Evolutionary conservation across 345 rosid species (phyloP), one percentile per base, ranked within the genome.

Genomic region (Chamaenerion angustifolium): DNA sequence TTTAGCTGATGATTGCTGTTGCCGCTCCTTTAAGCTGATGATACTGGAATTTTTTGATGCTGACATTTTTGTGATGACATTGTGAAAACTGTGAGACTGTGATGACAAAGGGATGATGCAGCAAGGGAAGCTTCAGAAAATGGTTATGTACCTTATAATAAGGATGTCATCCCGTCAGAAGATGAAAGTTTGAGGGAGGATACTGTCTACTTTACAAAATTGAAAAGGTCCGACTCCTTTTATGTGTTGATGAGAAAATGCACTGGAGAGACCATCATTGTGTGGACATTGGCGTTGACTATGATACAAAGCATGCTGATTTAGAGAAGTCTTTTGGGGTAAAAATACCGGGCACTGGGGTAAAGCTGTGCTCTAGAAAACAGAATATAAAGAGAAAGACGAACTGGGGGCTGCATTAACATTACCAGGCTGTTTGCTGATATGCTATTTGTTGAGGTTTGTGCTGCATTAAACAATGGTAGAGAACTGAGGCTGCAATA

Each of bases 291-390:
- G 78, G 94, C 55, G 69, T 75, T 76, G 79, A 81, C 55, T 90
- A 86, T 69, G 80, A 83, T 27, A 68, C 65, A 69, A 90, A 78
- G 70, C 95, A 86, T 65, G 92, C 95, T 7, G 94, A 86, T 51
- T 65, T 90, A 61, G 98, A 90, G 77, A 86, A 78, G 68, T 81
- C 92, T 21, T 90, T 90, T 70, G 98, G 98, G 46, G 72, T 79
- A 43, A 85, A 85, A 53, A 65, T 82, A 54, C 82, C 87, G 54
- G 90, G 81, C 62, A 67, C 82, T 15, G 84, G 92, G 54, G 76
- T 74, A 58, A 81, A 76, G 52, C 71, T 79, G 51, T 81, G 80
- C 80, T 71, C 95, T 15, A 71, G 68, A 69, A 83, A 70, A 55
- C 71, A 51, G 50, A 77, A 63, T 52, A 53, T 84, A 49, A 85